Percentiles rank a stretch among this genome's conserved stretches.
These are phyloP conservation scores for Aspergillus incahuasiensis DNA, from an alignment of 495 filamentous ascomycete genomes.

Conservation along the genomic window DNA sequence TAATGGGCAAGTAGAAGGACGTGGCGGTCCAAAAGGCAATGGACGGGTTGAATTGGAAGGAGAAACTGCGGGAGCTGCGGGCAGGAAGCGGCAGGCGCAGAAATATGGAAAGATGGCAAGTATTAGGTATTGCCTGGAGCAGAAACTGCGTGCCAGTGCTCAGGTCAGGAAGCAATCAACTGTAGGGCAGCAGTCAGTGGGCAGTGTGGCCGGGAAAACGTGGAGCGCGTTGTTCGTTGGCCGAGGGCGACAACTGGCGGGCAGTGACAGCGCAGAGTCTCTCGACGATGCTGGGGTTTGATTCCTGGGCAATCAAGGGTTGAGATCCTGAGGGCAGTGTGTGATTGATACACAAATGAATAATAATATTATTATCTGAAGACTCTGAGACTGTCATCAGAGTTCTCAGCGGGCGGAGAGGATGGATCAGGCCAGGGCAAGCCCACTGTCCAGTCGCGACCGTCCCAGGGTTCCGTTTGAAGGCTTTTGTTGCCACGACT, in stretches of 20 bases:
- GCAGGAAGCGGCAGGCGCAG: slow-evolving; percentile 13
- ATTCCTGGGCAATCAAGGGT: slow-evolving; percentile 10
- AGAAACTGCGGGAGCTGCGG: slow-evolving; percentile 2
- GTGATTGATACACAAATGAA: background rate
- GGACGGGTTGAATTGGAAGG: background rate
- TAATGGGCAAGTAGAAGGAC: slow-evolving; percentile 9
- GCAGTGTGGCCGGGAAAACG: slow-evolving; percentile 22
- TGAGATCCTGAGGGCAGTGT: background rate
- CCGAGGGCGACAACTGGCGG: slow-evolving; percentile 19
- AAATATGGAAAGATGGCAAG: background rate
- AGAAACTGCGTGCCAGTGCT: slow-evolving; percentile 1
- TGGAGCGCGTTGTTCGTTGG: slow-evolving; percentile 18
- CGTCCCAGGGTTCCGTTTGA: slow-evolving; percentile 13
- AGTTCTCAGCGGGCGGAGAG: background rate
- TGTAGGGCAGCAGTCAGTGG: slow-evolving; percentile 8
- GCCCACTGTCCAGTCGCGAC: slow-evolving; percentile 8
- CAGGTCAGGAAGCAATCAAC: background rate
- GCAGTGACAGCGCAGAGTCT: slow-evolving; percentile 22
- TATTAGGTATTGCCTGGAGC: background rate
- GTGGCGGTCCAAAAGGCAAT: slow-evolving; percentile 19
- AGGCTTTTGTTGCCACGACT: slow-evolving; percentile 13
- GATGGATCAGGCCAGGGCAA: slow-evolving; percentile 10
- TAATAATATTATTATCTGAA: background rate
- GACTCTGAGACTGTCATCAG: background rate
- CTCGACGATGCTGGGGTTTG: background rate